Base-by-base conservation (phyloP, 495 filamentous ascomycete genomes). In the Penicillium roqueforti region DNA sequence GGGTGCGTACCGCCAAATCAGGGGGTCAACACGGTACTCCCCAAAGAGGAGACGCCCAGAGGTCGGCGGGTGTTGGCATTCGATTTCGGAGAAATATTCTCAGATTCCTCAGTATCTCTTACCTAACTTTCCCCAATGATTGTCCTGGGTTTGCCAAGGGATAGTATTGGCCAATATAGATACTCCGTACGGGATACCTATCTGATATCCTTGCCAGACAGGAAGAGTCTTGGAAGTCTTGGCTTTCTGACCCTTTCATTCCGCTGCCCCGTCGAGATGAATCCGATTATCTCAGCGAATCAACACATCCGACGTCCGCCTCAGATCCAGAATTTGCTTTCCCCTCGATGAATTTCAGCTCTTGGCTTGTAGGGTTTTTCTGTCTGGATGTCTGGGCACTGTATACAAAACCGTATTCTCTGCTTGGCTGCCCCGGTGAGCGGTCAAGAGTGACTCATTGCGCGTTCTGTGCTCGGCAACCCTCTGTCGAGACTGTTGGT, bases 11-110 rank as follows among this genome's bases (percentile, higher is more conserved):
- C 3, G 6, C 20, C 44, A 37, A 48, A 25, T 49, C 13, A 49
- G 20, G 31, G 46, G 31, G 41, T 22, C 44, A 20, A 13, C 39
- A 52, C 53, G 43, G 19, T 47, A 49, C 34, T 28, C 55, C 43
- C 51, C 61, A 53, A 10, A 10, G 67, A 60, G 60, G 50, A 66
- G 62, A 26, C 59, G 69, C 69, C 67, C 50, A 70, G 69, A 66
- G 58, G 49, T 51, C 43, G 49, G 49, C 49, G 47, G n/a, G 42
- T 37, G 61, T 68, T 70, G 69, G 65, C 69, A 68, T 56, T 48
- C 43, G 34, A 41, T 20, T 46, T 31, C 7, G 51, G 40, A 41
- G 38, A 57, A 44, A 57, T 47, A 53, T 46, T 37, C 32, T 49
- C 34, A 28, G 22, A 31, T 53, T 26, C 16, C 54, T 42, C 48